Evolutionary conservation across 371 early-diverging fungal species (phyloP), one percentile per base, ranked within the genome.

Genomic region (Globomyces sp.): DNA sequence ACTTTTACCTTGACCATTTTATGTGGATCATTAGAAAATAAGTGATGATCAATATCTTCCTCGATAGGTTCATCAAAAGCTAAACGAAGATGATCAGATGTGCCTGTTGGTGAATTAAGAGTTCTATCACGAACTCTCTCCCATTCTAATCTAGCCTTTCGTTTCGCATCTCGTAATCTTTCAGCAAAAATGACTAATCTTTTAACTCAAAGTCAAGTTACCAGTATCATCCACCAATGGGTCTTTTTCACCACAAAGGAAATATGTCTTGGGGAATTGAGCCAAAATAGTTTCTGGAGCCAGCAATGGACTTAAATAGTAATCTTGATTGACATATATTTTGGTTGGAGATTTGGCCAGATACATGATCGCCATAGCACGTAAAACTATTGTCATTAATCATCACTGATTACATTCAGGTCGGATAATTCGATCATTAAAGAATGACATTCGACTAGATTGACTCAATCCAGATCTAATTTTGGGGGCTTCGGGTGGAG

Each of bases 241-340:
- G 74, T 98, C 98, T 66, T 90, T 91, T 69, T 96, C 97, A 57
- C 98, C 98, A 65, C 91, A 90, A 48, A 96, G 82, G 70, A 96
- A 85, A 71, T 90, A 95, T 0, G 90, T 90, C 13, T 89, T 87
- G 4, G 98, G 97, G 73, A 95, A 96, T 50, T 89, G 85, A 0
- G 92, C 93, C 51, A 98, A 74, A 37, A 96, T 64, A 45, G 89
- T 86, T 65, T 91, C 89, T 0, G 96, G 96, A 0, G 95, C 93
- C n/a, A 89, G 83, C 1, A 92, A 79, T 4, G 98, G 98, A 5
- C 88, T 89, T 10, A 98, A 75, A 6, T 91, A 80, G 68, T 93
- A 94, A 74, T 96, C 92, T 0, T 81, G 80, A 52, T 83, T 81
- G 67, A 93, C 88, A 69, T 95, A 88, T 42, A 74, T 59, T 0